phyloP scores from a whole-genome alignment of 495 filamentous ascomycete genomes.

The Trichoderma asperelloides region DNA sequence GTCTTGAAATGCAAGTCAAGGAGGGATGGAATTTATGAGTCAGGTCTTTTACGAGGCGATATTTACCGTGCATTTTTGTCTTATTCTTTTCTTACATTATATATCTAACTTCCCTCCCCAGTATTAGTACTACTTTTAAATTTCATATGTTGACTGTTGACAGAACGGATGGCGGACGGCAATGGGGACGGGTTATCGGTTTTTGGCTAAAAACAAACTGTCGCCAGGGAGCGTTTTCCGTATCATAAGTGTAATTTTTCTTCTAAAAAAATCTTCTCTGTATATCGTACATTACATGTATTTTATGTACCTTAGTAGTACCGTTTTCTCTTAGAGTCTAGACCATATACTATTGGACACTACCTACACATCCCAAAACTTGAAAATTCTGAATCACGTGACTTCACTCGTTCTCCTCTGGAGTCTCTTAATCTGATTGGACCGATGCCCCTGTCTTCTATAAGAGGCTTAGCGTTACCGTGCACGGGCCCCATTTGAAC shows the following conservation, averaged over 20 bases:
- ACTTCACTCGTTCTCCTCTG: not conserved
- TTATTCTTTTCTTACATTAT: not conserved
- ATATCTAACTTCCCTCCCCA: not conserved
- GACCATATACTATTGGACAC: too few species aligned
- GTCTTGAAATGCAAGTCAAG: not conserved
- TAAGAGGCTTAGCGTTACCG: not conserved
- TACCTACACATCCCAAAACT: too few species aligned
- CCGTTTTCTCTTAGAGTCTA: too few species aligned
- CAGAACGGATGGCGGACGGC: not conserved
- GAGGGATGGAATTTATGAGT: not conserved
- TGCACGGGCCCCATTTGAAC: not conserved
- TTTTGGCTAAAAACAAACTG: conserved; percentile 3
- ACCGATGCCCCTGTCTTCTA: not conserved
- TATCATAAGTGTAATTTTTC: not conserved
- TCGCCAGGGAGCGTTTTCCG: conserved; percentile 6
- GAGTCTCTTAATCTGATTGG: not conserved
- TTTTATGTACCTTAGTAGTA: too few species aligned
- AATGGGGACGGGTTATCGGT: not conserved
- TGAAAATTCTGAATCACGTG: too few species aligned
- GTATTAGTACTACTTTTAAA: not conserved
- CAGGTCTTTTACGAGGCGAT: not conserved
- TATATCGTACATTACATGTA: too few species aligned
- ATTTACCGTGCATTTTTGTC: not conserved
- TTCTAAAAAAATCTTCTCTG: not conserved
- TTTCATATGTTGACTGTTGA: not conserved